Conservation (phyloP, 1,139 yeast species). For the Kluyveromyces sp. region DNA sequence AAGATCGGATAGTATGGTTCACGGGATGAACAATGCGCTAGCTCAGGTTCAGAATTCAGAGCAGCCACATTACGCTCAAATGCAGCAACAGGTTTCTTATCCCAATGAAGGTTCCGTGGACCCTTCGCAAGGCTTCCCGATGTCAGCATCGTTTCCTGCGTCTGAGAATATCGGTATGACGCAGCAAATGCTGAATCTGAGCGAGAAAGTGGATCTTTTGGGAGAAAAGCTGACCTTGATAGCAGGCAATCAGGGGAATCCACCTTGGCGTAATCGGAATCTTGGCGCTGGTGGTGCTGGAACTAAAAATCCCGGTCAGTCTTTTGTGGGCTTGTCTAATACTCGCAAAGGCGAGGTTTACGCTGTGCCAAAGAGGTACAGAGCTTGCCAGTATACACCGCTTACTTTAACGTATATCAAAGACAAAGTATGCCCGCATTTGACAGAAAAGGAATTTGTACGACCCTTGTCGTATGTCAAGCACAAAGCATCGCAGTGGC, state of each 20-base stretch:
- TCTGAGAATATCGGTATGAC: background rate
- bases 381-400: conserved; percentile 1
- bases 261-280: background rate
- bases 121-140: background rate
- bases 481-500: conserved; percentile 22
- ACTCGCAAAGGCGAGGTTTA: background rate
- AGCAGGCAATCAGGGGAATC: background rate
- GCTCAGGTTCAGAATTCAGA: background rate
- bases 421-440: conserved; percentile 8
- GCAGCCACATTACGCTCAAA: background rate
- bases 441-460: conserved; percentile 1
- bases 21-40: background rate
- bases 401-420: conserved; percentile 18
- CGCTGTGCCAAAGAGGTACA: conserved; percentile 1
- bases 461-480: conserved; percentile 19
- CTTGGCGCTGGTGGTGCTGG: background rate
- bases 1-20: background rate
- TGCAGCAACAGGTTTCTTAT: background rate
- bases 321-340: background rate
- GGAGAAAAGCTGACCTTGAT: conserved; percentile 22
- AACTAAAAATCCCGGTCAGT: background rate
- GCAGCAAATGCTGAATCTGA: background rate
- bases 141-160: background rate
- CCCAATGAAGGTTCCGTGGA: background rate
- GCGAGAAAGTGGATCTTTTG: conserved; percentile 16